phyloP scores from a whole-genome alignment of 371 early-diverging fungal species.

The Circinella umbellata region DNA sequence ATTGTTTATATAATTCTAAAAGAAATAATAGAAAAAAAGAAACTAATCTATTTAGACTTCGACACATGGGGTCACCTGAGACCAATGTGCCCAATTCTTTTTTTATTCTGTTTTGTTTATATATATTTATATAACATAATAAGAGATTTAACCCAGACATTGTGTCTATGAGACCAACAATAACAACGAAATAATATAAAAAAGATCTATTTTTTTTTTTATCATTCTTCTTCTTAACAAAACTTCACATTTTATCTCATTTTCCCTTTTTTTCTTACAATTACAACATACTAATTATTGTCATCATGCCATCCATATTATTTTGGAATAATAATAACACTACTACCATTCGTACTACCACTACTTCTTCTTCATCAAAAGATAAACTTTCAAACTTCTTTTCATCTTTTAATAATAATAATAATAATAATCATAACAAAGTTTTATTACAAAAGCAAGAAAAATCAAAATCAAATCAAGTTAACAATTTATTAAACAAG shows the following conservation, averaged over 20 bases:
- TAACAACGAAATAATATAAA: no score
- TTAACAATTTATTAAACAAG: not conserved
- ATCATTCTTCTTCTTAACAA: no score
- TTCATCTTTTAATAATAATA: not conserved
- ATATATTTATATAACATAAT: no score
- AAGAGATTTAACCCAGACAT: no score
- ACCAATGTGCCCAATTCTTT: conserved; percentile 9
- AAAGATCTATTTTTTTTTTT: no score
- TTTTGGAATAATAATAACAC: conserved; percentile 8
- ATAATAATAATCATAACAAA: not conserved
- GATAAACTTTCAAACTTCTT: not conserved
- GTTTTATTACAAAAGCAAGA: not conserved
- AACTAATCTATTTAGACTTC: not conserved
- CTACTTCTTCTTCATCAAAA: not conserved
- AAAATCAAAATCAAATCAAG: no score
- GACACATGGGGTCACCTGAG: conserved; percentile 16
- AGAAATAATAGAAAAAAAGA: not conserved
- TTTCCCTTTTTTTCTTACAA: not conserved
- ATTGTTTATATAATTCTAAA: conserved; percentile 3
- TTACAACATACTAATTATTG: not conserved
- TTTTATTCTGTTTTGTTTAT: not conserved
- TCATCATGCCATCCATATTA: conserved; percentile 5
- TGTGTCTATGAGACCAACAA: no score
- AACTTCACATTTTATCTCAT: not conserved
- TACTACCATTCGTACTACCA: not conserved